Evolutionary conservation across 305 asterid genomes (phyloP), one percentile per base, ranked within the genome.

Genomic region (Coffea humblotiana): DNA sequence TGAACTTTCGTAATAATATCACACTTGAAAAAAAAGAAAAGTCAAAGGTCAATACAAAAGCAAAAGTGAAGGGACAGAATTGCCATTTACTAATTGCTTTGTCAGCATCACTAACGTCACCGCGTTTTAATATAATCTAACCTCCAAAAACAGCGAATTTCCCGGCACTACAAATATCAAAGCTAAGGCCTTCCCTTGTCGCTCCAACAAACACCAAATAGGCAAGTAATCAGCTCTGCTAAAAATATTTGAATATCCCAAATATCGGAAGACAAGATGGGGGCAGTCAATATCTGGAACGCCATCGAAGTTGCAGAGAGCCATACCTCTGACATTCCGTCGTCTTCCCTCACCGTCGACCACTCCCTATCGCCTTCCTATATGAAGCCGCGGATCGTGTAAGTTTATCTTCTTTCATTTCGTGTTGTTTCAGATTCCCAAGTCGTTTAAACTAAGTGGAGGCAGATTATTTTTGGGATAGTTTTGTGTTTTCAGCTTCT

Each of bases 311-410:
- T 93, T 84, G 92, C 92, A 63, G 97, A 81, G 81, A 84, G 77
- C 85, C 91, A 83, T 81, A 83, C 87, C 89, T 83, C 89, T 29
- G 86, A 89, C 60, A 86, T 93, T 85, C 97, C 95, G 37, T 91
- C 89, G 54, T 95, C 99, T 29, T 83, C 90, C 23, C 87, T 88
- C 84, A 85, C 90, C 83, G 79, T 93, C 82, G 92, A 93, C 73
- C 98, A 95, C 88, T 87, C 99, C 58, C 97, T 95, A 68, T 71
- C 99, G 54, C 84, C 86, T n/a, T 51, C 90, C 60, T 88, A 85
- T 15, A 91, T 93, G 92, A 93, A 89, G 86, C 98, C 97, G 77
- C 90, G 80, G 83, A 83, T 95, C 81, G 86, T 90, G 99, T 95
- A 75, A 78, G 91, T 21, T 27, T 72, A 16, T 23, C 45, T 67